These are phyloP conservation scores for Penicillium salamii DNA, from an alignment of 495 filamentous ascomycete genomes.

Conservation along the genomic window DNA sequence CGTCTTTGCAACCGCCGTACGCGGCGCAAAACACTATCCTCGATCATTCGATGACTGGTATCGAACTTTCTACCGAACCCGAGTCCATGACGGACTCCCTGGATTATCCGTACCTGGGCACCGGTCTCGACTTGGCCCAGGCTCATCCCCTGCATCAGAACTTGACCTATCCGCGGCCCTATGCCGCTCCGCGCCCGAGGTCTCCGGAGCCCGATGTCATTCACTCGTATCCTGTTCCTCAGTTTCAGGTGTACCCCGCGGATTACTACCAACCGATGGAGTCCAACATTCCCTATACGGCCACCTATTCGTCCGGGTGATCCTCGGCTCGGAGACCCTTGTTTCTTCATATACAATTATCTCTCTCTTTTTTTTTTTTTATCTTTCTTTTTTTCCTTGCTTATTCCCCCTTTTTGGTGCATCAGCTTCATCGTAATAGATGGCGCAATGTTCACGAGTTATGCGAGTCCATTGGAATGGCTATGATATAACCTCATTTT, in stretches of 20 bases:
- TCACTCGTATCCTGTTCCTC: conserved; percentile 23
- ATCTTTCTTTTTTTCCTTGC: not conserved
- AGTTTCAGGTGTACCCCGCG: conserved; percentile 16
- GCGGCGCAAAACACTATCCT: conserved; percentile 16
- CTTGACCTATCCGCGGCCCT: conserved; percentile 42
- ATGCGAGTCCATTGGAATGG: not conserved
- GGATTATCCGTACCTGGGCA: conserved; percentile 8
- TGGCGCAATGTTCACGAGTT: not conserved
- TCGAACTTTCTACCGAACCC: conserved; percentile 31
- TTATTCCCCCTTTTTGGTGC: conserved; percentile 10
- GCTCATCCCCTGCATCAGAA: conserved; percentile 31
- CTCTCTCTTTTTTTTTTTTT: conserved; percentile 1
- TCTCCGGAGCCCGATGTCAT: conserved; percentile 21
- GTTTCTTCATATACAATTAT: too few species aligned
- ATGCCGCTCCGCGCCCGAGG: conserved; percentile 24
- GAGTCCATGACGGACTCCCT: conserved; percentile 20
- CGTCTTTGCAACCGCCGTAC: conserved; percentile 18
- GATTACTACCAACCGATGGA: conserved; percentile 21
- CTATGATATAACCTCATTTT: not conserved
- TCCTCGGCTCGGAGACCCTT: not conserved
- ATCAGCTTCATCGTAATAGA: not conserved
- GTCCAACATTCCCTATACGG: conserved; percentile 13
- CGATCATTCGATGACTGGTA: conserved; percentile 24
- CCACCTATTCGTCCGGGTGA: conserved; percentile 18
- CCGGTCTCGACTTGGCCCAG: conserved; percentile 4